Percentiles rank a stretch among this genome's conserved stretches.
phyloP scores from a whole-genome alignment of 257 asterid genomes.

The Eustoma russellianum region DNA sequence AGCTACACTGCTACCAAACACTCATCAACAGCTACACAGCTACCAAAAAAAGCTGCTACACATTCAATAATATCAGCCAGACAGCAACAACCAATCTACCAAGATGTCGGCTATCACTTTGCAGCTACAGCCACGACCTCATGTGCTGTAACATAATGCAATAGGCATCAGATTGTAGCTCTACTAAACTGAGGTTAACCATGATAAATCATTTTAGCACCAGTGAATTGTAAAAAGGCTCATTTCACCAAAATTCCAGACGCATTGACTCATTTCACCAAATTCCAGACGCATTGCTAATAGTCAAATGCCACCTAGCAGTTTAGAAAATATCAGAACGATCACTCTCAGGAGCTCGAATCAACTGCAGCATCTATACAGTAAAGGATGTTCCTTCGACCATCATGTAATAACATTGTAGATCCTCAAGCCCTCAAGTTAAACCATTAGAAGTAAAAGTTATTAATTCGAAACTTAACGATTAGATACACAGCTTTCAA shows the following conservation, averaged over 20 bases:
- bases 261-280: constrained; percentile 13
- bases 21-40: constrained; percentile 36
- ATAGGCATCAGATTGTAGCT: constrained; percentile 17
- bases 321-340: constrained; percentile 16
- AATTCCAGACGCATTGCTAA: not conserved
- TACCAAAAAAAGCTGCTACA: constrained; percentile 30
- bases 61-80: constrained; percentile 38
- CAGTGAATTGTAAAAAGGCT: not conserved
- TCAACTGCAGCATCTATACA: constrained; percentile 28
- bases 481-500: constrained; percentile 16
- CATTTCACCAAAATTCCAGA: constrained; percentile 9
- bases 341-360: constrained; percentile 10
- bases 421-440: constrained; percentile 16
- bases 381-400: constrained; percentile 11
- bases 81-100: constrained; percentile 38
- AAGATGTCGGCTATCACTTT: constrained; percentile 26
- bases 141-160: constrained; percentile 35
- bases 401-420: constrained; percentile 26
- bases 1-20: constrained; percentile 34
- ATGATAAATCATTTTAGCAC: constrained; percentile 1
- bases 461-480: constrained; percentile 15
- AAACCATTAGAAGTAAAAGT: constrained; percentile 13
- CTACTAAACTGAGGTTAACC: no score
- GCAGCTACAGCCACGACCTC: constrained; percentile 43
- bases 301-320: constrained; percentile 6